Conservation (phyloP, 2,329 filamentous ascomycete species). For the Plenodomus tracheiphilus region DNA sequence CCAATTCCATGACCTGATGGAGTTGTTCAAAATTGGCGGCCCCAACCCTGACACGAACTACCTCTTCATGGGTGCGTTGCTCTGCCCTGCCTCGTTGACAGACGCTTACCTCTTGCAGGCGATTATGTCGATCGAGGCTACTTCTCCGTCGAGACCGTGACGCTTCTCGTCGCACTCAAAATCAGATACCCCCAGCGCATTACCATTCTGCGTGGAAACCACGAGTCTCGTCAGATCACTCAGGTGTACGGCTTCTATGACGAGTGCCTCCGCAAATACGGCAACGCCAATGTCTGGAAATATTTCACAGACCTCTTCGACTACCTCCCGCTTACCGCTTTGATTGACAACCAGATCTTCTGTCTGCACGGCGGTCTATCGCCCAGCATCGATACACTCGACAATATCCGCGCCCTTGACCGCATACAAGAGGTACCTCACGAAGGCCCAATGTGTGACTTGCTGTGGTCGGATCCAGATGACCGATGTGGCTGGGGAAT, state of each 20-base stretch:
- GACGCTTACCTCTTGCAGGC: constrained; percentile 57
- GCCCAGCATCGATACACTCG: constrained; percentile 73
- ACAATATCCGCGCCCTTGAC: constrained; percentile 63
- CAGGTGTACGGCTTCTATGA: constrained; percentile 81
- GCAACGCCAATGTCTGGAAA: constrained; percentile 78
- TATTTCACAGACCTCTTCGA: constrained; percentile 79
- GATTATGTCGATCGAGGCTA: constrained; percentile 99
- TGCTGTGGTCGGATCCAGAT: constrained; percentile 88
- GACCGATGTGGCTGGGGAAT: constrained; percentile 96
- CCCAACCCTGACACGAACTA: constrained; percentile 99
- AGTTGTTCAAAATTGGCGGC: constrained; percentile 98
- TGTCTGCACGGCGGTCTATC: constrained; percentile 74
- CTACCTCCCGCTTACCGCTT: constrained; percentile 72
- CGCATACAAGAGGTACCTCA: constrained; percentile 72
- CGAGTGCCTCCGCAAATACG: constrained; percentile 76
- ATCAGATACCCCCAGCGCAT: constrained; percentile 98
- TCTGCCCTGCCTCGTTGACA: background rate
- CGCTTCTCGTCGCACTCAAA: constrained; percentile 93
- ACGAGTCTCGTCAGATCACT: constrained; percentile 77
- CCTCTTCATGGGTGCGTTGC: constrained; percentile 83
- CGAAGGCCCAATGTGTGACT: constrained; percentile 75
- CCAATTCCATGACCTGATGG: constrained; percentile 98
- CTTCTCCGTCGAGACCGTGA: constrained; percentile 98
- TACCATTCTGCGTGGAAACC: constrained; percentile 94
- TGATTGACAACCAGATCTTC: constrained; percentile 74